Evolutionary conservation across 306 rosid genomes (phyloP).

Genomic region (Cajanus cajan): DNA sequence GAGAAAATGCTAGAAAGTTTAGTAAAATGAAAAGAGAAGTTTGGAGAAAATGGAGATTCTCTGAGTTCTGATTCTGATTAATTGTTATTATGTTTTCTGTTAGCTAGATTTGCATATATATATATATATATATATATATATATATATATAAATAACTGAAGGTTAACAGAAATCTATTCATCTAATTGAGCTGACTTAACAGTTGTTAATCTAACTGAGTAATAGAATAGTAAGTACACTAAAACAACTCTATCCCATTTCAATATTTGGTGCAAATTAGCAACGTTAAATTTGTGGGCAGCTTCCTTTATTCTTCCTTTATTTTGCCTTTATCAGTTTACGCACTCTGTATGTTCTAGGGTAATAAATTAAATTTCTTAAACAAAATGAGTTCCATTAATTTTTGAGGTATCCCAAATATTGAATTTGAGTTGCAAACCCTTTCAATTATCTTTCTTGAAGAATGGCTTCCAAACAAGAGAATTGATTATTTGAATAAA

Average conservation of each 20-base stretch:
- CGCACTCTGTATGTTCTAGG: not conserved
- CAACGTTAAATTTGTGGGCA: too few species aligned
- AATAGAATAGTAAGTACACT: not conserved
- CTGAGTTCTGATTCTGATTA: not conserved
- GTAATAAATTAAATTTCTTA: not conserved
- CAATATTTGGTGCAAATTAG: too few species aligned
- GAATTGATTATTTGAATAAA: not conserved
- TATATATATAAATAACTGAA: too few species aligned
- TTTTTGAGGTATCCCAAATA: constrained; percentile 15
- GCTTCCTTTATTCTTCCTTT: constrained; percentile 6
- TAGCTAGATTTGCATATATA: too few species aligned
- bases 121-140: too few species aligned
- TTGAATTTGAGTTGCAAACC: constrained; percentile 14
- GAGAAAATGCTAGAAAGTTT: too few species aligned
- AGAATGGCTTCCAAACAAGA: not conserved
- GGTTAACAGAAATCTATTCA: not conserved
- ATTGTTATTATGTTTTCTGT: too few species aligned
- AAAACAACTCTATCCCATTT: too few species aligned
- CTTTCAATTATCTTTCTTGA: too few species aligned
- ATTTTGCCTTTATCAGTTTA: not conserved
- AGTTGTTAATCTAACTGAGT: not conserved
- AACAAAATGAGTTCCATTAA: not conserved
- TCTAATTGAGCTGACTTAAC: not conserved
- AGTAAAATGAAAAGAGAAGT: too few species aligned
- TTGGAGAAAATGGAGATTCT: not conserved